Percentiles rank a stretch among this genome's conserved stretches.
phyloP scores from a whole-genome alignment of 371 early-diverging fungal species.

The Mucor lusitanicus region DNA sequence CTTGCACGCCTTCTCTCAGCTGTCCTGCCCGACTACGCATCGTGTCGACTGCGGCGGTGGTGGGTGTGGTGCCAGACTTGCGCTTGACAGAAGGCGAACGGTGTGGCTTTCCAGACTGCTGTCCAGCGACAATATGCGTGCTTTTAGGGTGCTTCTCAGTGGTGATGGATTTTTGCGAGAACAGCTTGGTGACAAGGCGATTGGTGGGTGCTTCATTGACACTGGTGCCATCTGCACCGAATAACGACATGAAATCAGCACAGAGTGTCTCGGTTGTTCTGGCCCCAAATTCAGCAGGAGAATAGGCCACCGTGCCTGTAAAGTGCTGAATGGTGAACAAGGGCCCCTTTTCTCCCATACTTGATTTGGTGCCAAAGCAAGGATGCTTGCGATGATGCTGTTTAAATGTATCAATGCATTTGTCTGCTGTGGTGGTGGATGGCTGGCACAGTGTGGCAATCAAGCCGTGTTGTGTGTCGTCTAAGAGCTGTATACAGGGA shows the following conservation, averaged over 20 bases:
- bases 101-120: constrained; percentile 50
- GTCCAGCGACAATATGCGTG: constrained; percentile 54
- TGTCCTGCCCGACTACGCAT: constrained; percentile 49
- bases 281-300: constrained; percentile 66
- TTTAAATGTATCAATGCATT: constrained; percentile 14
- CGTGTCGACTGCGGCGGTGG: not conserved
- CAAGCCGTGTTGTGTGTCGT: constrained; percentile 44
- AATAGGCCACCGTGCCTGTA: constrained; percentile 72
- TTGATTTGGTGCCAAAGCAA: constrained; percentile 5
- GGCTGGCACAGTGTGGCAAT: constrained; percentile 40
- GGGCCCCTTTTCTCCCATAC: not conserved
- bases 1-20: constrained; percentile 47
- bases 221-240: constrained; percentile 27
- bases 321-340: constrained; percentile 79
- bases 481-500: constrained; percentile 44
- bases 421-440: not conserved
- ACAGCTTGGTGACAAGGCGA: constrained; percentile 19
- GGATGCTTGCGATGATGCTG: constrained; percentile 18
- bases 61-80: not conserved
- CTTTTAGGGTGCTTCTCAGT: constrained; percentile 47
- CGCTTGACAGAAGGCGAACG: constrained; percentile 26
- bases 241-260: constrained; percentile 78
- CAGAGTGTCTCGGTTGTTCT: constrained; percentile 65
- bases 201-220: constrained; percentile 19
- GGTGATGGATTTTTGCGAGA: constrained; percentile 38